Evolutionary conservation across 345 rosid species (phyloP), one percentile per base, ranked within the genome.

Genomic region (Eucalyptus marginata): DNA sequence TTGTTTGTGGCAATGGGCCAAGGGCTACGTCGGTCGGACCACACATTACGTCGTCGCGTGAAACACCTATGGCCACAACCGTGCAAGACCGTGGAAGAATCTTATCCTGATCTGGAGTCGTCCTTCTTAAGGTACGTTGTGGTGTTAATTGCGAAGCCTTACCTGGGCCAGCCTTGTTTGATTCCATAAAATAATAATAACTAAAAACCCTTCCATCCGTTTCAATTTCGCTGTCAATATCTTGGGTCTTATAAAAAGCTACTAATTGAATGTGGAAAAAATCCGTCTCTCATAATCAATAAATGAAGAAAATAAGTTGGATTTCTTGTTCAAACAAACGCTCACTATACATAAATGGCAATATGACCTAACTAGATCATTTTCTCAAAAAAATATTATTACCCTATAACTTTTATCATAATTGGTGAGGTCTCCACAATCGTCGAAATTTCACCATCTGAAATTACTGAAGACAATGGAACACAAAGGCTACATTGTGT

Each of bases 391-490:
- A 7, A 52, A 18, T 7, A 7, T 52, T 27, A 12, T 27, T 12
- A 25, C 14, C 66, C 31, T 5, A 12, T 13, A 27, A 13, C 66
- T 59, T 59, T 27, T 0, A 59, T 13, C 66, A 59, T 59, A 59
- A 27, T 27, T 12, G 66, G 1, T 27, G 3, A 59, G 7, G 66
- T 27, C 14, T 25, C 4, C 4, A 58, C 0, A 11, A 25, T 25
- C 17, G 22, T 51, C 1, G 1, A 51, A 51, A 1, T 7, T 52
- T 52, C 9, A 52, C 56, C 56, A 51, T 27, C 2, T 0, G 0
- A 59, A 29, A 27, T 59, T 59, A 6, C 2, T 27, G 0, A 59
- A 59, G 68, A 27, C 68, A 59, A 59, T 0, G 3, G 31, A 62
- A 14, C 17, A 14, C 9, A 62, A 7, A 62, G 4, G 36, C 13